Conservation (phyloP, 139 green algal genomes). For the Chlorella sp. region DNA sequence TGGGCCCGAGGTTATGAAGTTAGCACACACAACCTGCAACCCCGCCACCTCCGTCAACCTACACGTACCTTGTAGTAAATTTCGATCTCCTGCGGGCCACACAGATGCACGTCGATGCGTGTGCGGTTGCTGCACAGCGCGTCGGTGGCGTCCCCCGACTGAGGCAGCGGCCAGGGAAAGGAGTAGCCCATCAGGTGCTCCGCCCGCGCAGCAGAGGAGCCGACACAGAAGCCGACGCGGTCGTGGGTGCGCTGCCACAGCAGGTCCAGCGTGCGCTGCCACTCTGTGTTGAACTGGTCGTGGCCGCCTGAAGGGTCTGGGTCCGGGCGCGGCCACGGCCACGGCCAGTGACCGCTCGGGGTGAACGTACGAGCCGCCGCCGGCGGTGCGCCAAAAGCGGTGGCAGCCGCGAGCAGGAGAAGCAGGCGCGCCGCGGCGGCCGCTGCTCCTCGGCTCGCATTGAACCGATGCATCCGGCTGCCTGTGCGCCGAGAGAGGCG, state of each 20-base stretch:
- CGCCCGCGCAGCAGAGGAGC: background rate
- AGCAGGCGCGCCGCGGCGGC: background rate
- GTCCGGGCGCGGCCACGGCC: background rate
- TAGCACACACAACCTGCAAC: background rate
- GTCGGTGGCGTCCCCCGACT: slow-evolving; percentile 13
- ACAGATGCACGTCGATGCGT: slow-evolving; percentile 41
- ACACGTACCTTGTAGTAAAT: slow-evolving; percentile 50
- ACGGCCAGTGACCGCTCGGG: background rate
- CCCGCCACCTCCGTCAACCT: no score
- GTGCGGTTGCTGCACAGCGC: slow-evolving; percentile 51
- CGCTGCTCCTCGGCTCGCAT: no score
- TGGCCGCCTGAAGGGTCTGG: background rate
- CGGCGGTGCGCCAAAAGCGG: background rate
- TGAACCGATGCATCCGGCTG: no score
- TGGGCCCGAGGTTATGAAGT: no score
- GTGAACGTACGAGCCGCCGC: background rate
- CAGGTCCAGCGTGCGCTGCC: slow-evolving; percentile 30
- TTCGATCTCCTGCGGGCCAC: slow-evolving; percentile 40
- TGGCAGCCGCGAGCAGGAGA: background rate
- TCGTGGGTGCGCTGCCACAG: slow-evolving; percentile 40
- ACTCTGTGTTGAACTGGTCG: background rate
- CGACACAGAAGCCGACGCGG: slow-evolving; percentile 54
- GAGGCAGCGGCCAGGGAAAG: slow-evolving; percentile 49
- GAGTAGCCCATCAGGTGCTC: slow-evolving; percentile 25
- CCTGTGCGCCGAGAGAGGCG: no score